Percentiles rank a stretch among this genome's conserved stretches.
phyloP scores from a whole-genome alignment of 805 yeast genomes.

The Scheffersomyces stipitis region DNA sequence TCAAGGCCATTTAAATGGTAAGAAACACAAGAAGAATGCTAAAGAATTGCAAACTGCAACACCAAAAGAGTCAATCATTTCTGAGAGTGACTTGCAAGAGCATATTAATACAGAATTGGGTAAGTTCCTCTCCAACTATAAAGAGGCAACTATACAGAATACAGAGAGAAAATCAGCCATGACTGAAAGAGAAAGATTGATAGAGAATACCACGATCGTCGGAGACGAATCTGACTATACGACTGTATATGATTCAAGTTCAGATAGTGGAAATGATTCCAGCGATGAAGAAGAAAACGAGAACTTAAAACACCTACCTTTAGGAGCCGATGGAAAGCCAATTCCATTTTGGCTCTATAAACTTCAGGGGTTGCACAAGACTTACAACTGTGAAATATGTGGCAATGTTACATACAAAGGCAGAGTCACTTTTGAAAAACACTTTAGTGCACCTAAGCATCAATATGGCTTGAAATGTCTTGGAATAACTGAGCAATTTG shows the following conservation, averaged over 20 bases:
- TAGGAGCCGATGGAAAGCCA: conserved; percentile 88
- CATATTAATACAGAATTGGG: background rate
- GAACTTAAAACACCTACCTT: conserved; percentile 62
- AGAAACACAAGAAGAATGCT: conserved; percentile 64
- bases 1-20: conserved; percentile 68
- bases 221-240: conserved; percentile 43
- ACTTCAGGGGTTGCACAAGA: conserved; percentile 76
- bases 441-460: conserved; percentile 73
- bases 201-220: conserved; percentile 43
- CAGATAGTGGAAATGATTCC: conserved; percentile 20
- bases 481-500: conserved; percentile 58
- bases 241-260: conserved; percentile 25
- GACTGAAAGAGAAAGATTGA: conserved; percentile 65
- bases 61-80: conserved; percentile 32
- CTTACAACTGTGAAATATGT: conserved; percentile 82
- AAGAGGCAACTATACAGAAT: conserved; percentile 55
- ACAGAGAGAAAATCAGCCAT: conserved; percentile 65
- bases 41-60: conserved; percentile 33
- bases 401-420: conserved; percentile 76
- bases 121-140: conserved; percentile 2
- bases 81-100: background rate
- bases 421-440: conserved; percentile 65
- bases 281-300: conserved; percentile 24
- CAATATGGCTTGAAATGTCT: conserved; percentile 68
- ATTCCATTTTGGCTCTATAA: conserved; percentile 94